Conservation (phyloP, 345 rosid genomes). For the Leavenworthia alabamica region DNA sequence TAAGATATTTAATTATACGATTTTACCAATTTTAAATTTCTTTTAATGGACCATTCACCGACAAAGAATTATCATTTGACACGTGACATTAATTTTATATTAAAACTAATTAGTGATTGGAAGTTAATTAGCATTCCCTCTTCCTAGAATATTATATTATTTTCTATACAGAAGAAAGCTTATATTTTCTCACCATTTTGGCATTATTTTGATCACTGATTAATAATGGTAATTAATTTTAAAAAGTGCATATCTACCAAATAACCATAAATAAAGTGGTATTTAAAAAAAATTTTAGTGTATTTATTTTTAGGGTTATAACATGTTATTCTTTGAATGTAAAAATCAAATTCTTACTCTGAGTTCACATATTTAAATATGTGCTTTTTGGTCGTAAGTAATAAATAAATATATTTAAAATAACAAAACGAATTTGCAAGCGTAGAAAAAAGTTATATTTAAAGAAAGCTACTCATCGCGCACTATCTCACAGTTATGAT, state of each 20-base stretch:
- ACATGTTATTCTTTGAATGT: background rate
- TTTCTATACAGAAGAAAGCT: background rate
- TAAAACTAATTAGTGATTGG: background rate
- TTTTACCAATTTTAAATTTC: background rate
- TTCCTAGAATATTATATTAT: background rate
- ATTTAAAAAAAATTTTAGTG: background rate
- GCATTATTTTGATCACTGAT: background rate
- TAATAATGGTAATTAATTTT: background rate
- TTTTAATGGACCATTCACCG: slow-evolving; percentile 10
- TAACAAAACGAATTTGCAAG: background rate
- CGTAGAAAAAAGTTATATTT: slow-evolving; percentile 1
- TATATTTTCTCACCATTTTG: background rate
- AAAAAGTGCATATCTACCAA: background rate
- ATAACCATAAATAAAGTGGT: background rate
- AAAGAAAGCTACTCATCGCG: slow-evolving; percentile 25
- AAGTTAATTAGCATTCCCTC: background rate
- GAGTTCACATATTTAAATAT: slow-evolving; percentile 15
- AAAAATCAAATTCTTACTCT: slow-evolving; percentile 21
- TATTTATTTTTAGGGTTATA: background rate
- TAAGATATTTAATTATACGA: background rate
- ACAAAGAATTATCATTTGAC: background rate
- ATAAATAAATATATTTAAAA: background rate
- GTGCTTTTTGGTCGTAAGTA: slow-evolving; percentile 22
- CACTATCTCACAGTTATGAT: slow-evolving; percentile 26
- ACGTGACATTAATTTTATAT: background rate